Conservation (phyloP, 805 yeast species). For the Ogataea nonfermentans region DNA sequence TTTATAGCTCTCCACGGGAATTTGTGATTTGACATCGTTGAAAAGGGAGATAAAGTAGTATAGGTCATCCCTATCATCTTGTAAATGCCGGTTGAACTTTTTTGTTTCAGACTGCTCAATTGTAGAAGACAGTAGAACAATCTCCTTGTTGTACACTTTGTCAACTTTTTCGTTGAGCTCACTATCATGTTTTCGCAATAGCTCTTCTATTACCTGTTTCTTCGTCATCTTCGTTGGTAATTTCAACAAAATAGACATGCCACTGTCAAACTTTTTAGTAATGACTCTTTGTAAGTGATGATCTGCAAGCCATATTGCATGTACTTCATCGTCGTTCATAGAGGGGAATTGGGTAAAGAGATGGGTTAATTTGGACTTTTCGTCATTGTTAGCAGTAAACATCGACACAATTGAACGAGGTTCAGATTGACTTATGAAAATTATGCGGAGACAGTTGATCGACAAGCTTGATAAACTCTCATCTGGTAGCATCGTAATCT, state of each 20-base stretch:
- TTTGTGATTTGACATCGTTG: conserved; percentile 42
- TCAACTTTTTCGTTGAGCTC: conserved; percentile 1
- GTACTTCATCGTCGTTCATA: conserved; percentile 25
- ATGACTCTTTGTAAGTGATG: conserved; percentile 7
- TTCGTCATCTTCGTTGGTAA: conserved; percentile 2
- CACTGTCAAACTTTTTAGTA: conserved; percentile 10
- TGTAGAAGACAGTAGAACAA: conserved; percentile 36
- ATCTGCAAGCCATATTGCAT: conserved; percentile 12
- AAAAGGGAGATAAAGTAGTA: conserved; percentile 48
- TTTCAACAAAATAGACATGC: conserved; percentile 4
- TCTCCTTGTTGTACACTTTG: conserved; percentile 25
- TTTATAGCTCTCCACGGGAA: conserved; percentile 20
- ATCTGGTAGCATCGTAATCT: conserved; percentile 10
- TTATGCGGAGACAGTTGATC: conserved; percentile 25
- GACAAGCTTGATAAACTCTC: conserved; percentile 18
- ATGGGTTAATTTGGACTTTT: background rate
- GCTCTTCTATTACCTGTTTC: conserved; percentile 5
- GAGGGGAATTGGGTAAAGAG: conserved; percentile 12
- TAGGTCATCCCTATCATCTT: conserved; percentile 64
- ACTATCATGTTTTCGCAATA: background rate
- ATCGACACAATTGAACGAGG: background rate
- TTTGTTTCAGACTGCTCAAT: conserved; percentile 46
- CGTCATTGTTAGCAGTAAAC: background rate
- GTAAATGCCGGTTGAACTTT: conserved; percentile 51
- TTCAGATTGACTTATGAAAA: conserved; percentile 12